Conservation (phyloP, 768 basidiomycete genomes). For the Leucocoprinus sp. region DNA sequence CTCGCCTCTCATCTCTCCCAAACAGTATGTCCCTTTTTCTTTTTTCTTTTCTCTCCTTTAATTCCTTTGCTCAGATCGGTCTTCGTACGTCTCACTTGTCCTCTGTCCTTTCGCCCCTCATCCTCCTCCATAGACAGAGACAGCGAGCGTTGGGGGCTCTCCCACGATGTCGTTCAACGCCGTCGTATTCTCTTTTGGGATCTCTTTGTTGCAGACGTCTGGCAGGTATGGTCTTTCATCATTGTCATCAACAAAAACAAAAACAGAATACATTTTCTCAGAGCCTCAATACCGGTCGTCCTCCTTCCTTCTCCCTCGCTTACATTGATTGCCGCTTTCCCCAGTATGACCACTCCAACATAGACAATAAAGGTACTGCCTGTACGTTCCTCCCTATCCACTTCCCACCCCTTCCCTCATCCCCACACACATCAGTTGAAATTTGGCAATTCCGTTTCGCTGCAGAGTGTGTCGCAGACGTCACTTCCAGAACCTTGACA, state of each 20-base stretch:
- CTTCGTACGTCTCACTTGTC: constrained; percentile 49
- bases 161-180: constrained; percentile 52
- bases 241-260: too few species aligned
- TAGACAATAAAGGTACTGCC: constrained; percentile 20
- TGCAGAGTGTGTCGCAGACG: constrained; percentile 55
- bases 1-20: constrained; percentile 60
- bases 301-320: constrained; percentile 56
- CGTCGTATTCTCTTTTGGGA: constrained; percentile 73
- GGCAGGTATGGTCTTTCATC: constrained; percentile 61
- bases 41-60: constrained; percentile 1
- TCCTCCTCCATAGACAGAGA: constrained; percentile 43
- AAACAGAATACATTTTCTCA: too few species aligned
- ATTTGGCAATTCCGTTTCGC: constrained; percentile 61
- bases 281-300: constrained; percentile 65
- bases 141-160: constrained; percentile 55
- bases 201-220: constrained; percentile 62
- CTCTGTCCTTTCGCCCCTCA: background rate
- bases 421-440: constrained; percentile 39
- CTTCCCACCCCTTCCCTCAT: constrained; percentile 1
- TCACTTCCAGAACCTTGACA: constrained; percentile 51
- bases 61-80: constrained; percentile 38
- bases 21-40: constrained; percentile 41
- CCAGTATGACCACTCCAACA: constrained; percentile 19
- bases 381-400: constrained; percentile 20
- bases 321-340: constrained; percentile 66